phyloP scores from a whole-genome alignment of 192 early-diverging fungal species.

The Gigaspora rosea region DNA sequence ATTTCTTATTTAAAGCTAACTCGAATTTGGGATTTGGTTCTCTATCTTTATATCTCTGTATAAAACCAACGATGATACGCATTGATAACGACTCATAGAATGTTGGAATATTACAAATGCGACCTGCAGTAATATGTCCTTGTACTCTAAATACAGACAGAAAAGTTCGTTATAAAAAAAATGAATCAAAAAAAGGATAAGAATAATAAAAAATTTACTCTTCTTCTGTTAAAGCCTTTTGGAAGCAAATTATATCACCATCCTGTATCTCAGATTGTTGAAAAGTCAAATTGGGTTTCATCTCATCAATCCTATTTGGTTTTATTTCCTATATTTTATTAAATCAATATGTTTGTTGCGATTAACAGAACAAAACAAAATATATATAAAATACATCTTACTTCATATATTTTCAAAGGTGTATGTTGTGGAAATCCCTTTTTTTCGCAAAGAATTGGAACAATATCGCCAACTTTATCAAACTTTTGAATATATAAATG shows the following conservation, averaged over 20 bases:
- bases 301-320: constrained; percentile 84
- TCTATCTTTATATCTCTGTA: constrained; percentile 49
- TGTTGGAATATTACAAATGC: constrained; percentile 52
- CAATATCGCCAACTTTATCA: too few species aligned
- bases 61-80: constrained; percentile 70
- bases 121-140: constrained; percentile 44
- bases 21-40: constrained; percentile 42
- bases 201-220: constrained; percentile 38
- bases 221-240: constrained; percentile 55
- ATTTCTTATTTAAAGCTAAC: constrained; percentile 65
- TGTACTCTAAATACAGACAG: constrained; percentile 17
- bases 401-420: too few species aligned
- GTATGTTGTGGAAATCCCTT: too few species aligned
- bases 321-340: constrained; percentile 64
- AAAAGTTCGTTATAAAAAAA: not conserved
- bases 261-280: constrained; percentile 79
- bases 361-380: too few species aligned
- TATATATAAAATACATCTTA: too few species aligned
- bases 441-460: too few species aligned
- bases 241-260: constrained; percentile 92
- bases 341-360: not conserved
- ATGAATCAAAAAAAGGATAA: not conserved
- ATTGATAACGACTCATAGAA: constrained; percentile 80
- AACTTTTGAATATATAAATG: too few species aligned
- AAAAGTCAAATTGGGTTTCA: constrained; percentile 69